Conservation (phyloP, 1,284 basidiomycete species). For the Vanrija sp. region DNA sequence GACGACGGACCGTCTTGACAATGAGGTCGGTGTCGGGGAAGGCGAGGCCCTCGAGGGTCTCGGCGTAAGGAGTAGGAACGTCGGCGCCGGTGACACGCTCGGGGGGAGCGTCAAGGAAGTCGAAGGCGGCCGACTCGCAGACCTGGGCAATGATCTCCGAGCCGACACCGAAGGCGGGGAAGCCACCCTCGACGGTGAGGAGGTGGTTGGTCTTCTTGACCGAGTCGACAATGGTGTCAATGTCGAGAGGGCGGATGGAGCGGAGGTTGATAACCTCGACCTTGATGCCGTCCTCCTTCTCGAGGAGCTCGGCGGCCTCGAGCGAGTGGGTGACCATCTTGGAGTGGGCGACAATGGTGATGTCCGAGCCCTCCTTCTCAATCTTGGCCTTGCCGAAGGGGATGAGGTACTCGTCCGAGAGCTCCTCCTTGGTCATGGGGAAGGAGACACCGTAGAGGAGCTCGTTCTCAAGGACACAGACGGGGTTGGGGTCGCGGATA, state of each 20-base stretch:
- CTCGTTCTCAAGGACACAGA: slow-evolving; percentile 99
- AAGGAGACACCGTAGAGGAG: slow-evolving; percentile 97
- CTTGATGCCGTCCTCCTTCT: slow-evolving; percentile 89
- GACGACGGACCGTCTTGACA: slow-evolving; percentile 85
- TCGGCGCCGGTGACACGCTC: slow-evolving; percentile 96
- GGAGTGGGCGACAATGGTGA: slow-evolving; percentile 95
- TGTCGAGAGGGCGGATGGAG: slow-evolving; percentile 79
- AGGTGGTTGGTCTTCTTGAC: slow-evolving; percentile 98
- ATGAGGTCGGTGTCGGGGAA: slow-evolving; percentile 88
- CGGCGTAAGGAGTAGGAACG: slow-evolving; percentile 91
- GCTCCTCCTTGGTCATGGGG: slow-evolving; percentile 89
- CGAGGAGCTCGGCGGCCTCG: slow-evolving; percentile 86
- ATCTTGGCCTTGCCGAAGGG: slow-evolving; percentile 98
- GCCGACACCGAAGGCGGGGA: slow-evolving; percentile 97
- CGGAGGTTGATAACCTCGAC: slow-evolving; percentile 98
- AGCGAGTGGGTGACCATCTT: slow-evolving; percentile 91
- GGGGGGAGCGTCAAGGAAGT: slow-evolving; percentile 95
- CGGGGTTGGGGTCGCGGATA: slow-evolving; percentile 96
- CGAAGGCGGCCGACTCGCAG: slow-evolving; percentile 91
- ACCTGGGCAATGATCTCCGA: slow-evolving; percentile 97
- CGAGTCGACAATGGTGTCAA: slow-evolving; percentile 89
- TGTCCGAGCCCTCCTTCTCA: slow-evolving; percentile 85
- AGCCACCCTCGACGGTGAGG: slow-evolving; percentile 94
- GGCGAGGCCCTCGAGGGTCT: slow-evolving; percentile 77
- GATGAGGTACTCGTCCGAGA: slow-evolving; percentile 88